Conservation (phyloP, 208 protist species). For the Trypanosoma rangeli region DNA sequence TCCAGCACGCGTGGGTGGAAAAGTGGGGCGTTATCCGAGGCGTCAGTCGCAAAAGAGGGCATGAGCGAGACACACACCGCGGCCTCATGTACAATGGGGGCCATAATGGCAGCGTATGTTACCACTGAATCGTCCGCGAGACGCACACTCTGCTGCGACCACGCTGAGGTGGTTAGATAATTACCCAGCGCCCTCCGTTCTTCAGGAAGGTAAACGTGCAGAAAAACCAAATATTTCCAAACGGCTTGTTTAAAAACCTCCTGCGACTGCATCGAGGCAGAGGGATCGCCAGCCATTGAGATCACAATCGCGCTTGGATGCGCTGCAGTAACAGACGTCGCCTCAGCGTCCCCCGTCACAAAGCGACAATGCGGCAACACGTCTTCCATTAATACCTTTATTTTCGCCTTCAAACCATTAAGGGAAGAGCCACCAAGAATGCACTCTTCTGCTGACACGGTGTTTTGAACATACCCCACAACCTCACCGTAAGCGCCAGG, state of each 20-base stretch:
- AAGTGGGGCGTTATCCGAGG: constrained; percentile 56
- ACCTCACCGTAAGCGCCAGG: constrained; percentile 16
- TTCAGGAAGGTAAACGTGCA: constrained; percentile 37
- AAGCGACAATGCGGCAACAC: constrained; percentile 28
- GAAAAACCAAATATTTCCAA: constrained; percentile 63
- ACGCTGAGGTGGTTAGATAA: constrained; percentile 54
- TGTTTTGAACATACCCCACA: constrained; percentile 32
- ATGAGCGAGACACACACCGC: constrained; percentile 52
- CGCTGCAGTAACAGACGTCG: neutral
- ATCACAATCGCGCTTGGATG: constrained; percentile 10
- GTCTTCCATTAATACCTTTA: constrained; percentile 18
- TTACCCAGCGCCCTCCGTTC: constrained; percentile 37
- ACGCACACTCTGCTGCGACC: constrained; percentile 42
- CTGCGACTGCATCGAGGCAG: constrained; percentile 2
- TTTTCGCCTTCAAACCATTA: constrained; percentile 7
- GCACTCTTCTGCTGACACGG: constrained; percentile 23
- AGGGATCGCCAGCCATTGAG: constrained; percentile 4
- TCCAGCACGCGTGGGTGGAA: constrained; percentile 44
- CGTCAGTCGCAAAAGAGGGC: constrained; percentile 25
- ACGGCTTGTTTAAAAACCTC: constrained; percentile 35
- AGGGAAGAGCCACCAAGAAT: constrained; percentile 15
- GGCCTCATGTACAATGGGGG: constrained; percentile 50
- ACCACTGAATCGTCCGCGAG: constrained; percentile 22
- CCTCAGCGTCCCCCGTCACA: neutral
- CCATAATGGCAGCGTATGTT: constrained; percentile 46